Conservation (phyloP, 225 moss, liverwort and hornwort genomes). For the Pseudisothecium myosuroides region DNA sequence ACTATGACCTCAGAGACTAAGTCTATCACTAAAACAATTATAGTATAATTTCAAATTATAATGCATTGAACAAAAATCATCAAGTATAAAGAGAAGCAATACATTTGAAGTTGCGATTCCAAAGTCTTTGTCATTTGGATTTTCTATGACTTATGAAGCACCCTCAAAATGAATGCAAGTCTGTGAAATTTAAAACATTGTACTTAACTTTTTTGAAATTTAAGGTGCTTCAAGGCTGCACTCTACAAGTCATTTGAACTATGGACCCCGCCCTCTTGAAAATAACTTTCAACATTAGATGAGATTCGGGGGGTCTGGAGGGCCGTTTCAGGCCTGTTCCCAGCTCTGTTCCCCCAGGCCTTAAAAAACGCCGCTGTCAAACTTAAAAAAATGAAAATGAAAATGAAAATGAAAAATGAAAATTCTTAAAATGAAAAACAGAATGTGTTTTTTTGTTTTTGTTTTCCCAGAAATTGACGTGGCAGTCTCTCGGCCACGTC, state of each 20-base stretch:
- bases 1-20: neutral
- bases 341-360: too few species aligned
- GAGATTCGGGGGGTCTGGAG: too few species aligned
- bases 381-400: too few species aligned
- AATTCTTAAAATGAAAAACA: too few species aligned
- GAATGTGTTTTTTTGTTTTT: too few species aligned
- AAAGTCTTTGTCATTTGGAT: neutral
- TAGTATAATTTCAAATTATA: neutral
- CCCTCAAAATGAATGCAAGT: neutral
- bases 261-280: neutral
- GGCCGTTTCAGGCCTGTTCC: too few species aligned
- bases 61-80: neutral
- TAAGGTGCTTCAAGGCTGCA: neutral
- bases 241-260: neutral
- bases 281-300: too few species aligned
- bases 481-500: too few species aligned
- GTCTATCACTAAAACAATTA: neutral
- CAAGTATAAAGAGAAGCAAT: neutral
- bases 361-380: too few species aligned
- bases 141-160: accelerated
- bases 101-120: neutral
- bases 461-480: too few species aligned
- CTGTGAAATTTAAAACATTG: neutral
- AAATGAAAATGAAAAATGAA: too few species aligned
- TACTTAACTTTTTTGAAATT: neutral